A percentile compares a stretch with the other conserved stretches of the same genome.
Conservation (phyloP, 768 basidiomycete species). For the Podaxis pistillaris region DNA sequence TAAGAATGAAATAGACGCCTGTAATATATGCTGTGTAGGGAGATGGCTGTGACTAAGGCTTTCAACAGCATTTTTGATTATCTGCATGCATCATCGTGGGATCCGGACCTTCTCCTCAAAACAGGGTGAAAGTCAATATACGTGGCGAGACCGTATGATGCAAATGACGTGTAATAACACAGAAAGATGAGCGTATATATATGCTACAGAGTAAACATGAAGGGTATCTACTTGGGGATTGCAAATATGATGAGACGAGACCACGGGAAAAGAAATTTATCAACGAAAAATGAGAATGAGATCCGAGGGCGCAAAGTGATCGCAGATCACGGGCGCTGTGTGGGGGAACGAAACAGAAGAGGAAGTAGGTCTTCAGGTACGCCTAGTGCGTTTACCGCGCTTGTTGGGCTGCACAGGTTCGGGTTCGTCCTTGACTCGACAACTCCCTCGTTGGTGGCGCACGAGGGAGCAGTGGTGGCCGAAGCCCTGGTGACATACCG, state of each 20-base stretch:
- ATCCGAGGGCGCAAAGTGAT: background rate
- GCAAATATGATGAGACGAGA: background rate
- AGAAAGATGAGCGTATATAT: background rate
- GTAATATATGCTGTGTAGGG: background rate
- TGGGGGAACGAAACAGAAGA: background rate
- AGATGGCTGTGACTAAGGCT: too few species aligned
- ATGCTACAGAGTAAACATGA: constrained; percentile 1
- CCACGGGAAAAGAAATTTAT: background rate
- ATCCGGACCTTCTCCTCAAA: too few species aligned
- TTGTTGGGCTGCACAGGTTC: background rate
- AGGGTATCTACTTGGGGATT: background rate
- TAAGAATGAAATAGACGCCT: background rate
- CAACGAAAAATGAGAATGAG: background rate
- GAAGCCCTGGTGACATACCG: background rate
- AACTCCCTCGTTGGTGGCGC: background rate
- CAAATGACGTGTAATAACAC: background rate
- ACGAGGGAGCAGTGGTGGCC: background rate
- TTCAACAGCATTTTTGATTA: background rate
- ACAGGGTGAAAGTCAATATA: too few species aligned
- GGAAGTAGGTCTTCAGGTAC: background rate
- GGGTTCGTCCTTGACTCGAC: too few species aligned
- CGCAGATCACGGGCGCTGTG: background rate
- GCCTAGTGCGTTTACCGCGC: background rate
- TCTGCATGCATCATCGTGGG: too few species aligned
- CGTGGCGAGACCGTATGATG: too few species aligned